Evolutionary conservation across 345 rosid genomes (phyloP), one percentile per base, ranked within the genome.

Genomic region (Abelmoschus esculentus): DNA sequence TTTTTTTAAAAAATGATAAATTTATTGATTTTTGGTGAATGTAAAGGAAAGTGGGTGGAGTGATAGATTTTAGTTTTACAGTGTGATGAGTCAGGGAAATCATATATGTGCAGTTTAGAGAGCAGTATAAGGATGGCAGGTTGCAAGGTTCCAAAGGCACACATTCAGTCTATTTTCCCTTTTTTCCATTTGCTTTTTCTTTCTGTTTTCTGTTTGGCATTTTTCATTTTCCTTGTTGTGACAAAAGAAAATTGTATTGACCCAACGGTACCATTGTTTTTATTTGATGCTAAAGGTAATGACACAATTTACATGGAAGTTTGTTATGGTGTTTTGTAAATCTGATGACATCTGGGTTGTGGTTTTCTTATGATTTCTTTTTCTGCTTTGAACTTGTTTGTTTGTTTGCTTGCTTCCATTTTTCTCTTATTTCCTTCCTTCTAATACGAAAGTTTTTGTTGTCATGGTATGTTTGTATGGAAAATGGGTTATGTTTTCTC

Each of bases 281-380:
- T n/a, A 31, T 36, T 79, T 67, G 70, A 74, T 75, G 64, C 50
- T 70, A 74, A 26, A 75, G 72, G 72, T 75, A 82, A 77, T 83
- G 78, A 31, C 34, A 78, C 80, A 77, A 76, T 63, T 74, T 80
- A 81, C 84, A 72, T 83, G 57, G 69, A 61, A 70, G 69, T 72
- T 61, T 80, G 75, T 68, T 70, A 75, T 80, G 84, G 72, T 79
- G 29, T 77, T 67, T 81, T 72, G 69, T 75, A 74, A 78, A 52
- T 81, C 74, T 69, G 44, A 70, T 81, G n/a, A 75, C 83, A 69
- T 75, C 79, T 78, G 82, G 74, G 75, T 63, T 74, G 17, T 53
- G 11, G 7, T 31, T 3, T 12, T 61, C 26, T 1, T 22, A 0
- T 22, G 26, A 22, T 22, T 22, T 22, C 53, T 40, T 61, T 32